Percentiles rank a stretch among this genome's conserved stretches.
phyloP scores from a whole-genome alignment of 1,284 basidiomycete genomes.

The Apiotrichum domesticum region DNA sequence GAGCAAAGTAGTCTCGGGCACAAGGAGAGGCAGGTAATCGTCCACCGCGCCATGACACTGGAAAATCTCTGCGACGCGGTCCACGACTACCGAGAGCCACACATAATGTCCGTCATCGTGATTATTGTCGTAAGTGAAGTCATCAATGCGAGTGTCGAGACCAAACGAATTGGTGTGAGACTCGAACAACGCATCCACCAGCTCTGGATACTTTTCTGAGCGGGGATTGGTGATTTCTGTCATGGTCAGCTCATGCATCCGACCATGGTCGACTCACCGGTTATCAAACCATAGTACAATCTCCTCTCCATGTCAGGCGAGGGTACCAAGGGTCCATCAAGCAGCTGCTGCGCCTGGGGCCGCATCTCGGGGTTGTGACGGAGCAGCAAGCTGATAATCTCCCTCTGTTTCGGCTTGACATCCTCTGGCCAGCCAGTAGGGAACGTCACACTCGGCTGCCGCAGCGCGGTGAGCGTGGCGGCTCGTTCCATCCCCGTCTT shows the following conservation, averaged over 20 bases:
- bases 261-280: constrained; percentile 19
- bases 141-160: constrained; percentile 58
- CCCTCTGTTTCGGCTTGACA: constrained; percentile 52
- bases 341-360: constrained; percentile 77
- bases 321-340: constrained; percentile 65
- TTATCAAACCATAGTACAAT: constrained; percentile 35
- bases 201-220: constrained; percentile 38
- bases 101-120: constrained; percentile 55
- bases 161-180: constrained; percentile 48
- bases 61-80: constrained; percentile 69
- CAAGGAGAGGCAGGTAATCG: constrained; percentile 67
- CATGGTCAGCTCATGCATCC: neutral
- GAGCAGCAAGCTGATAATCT: constrained; percentile 66
- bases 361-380: constrained; percentile 76
- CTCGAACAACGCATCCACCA: constrained; percentile 37
- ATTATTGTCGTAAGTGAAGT: constrained; percentile 75
- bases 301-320: constrained; percentile 33
- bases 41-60: constrained; percentile 84
- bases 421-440: constrained; percentile 57
- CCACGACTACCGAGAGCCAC: constrained; percentile 57
- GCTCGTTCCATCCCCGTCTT: constrained; percentile 82
- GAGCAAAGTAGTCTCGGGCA: constrained; percentile 59
- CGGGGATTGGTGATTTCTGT: constrained; percentile 41
- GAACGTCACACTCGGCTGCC: constrained; percentile 67
- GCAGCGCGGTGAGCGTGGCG: constrained; percentile 68